Percentiles rank a stretch among this genome's conserved stretches.
Conservation (phyloP, 352 stramenopile species). For the Plasmopara muralis region DNA sequence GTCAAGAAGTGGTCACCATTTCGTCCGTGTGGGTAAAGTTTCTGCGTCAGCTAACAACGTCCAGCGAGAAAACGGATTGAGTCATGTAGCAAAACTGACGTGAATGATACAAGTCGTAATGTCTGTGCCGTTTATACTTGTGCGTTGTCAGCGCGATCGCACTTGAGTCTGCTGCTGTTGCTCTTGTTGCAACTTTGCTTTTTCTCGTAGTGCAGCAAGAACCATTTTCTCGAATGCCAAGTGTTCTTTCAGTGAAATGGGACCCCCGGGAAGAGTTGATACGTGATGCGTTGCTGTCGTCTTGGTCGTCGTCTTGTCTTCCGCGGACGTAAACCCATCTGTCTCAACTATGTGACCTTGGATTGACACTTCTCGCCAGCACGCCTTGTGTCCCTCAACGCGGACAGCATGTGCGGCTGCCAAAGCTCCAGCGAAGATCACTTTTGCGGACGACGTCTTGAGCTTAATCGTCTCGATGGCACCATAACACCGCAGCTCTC, state of each 20-base stretch:
- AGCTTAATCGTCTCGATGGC: conserved; percentile 64
- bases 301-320: conserved; percentile 15
- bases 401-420: conserved; percentile 53
- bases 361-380: conserved; percentile 67
- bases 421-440: conserved; percentile 42
- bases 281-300: conserved; percentile 10
- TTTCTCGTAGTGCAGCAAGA: conserved; percentile 39
- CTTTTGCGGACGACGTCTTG: conserved; percentile 60
- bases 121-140: no score
- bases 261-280: conserved; percentile 32
- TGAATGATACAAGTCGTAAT: conserved; percentile 8
- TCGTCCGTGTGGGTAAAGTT: conserved; percentile 69
- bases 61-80: conserved; percentile 36
- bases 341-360: conserved; percentile 66
- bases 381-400: conserved; percentile 60
- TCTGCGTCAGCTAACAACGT: conserved; percentile 45
- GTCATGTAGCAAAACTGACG: background rate
- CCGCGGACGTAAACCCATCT: conserved; percentile 28
- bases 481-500: conserved; percentile 48
- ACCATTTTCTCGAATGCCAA: conserved; percentile 50
- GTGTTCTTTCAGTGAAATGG: conserved; percentile 48
- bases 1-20: conserved; percentile 66
- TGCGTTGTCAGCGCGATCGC: conserved; percentile 6
- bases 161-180: conserved; percentile 14
- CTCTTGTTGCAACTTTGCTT: conserved; percentile 30